Conservation (phyloP, 2,329 filamentous ascomycete species). For the Penicillium thymicola region DNA sequence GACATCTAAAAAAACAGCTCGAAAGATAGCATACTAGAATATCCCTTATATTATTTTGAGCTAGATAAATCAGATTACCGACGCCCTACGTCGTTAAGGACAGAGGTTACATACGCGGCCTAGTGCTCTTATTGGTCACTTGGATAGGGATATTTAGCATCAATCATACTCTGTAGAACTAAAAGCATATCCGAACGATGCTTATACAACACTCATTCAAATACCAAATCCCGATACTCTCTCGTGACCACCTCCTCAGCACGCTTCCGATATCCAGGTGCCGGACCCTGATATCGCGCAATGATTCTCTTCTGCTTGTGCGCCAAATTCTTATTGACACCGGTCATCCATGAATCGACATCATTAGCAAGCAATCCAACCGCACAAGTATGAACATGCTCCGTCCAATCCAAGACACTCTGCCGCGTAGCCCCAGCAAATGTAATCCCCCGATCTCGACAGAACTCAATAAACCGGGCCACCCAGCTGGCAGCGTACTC, state of each 20-base stretch:
- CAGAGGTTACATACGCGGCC: no score
- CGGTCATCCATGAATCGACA: conserved; percentile 56
- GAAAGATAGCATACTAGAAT: no score
- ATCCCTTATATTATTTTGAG: no score
- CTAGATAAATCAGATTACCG: no score
- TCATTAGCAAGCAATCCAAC: conserved; percentile 47
- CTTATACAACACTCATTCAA: not conserved
- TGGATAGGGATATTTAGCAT: not conserved
- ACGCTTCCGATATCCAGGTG: conserved; percentile 41
- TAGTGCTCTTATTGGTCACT: no score
- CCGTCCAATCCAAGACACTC: conserved; percentile 44
- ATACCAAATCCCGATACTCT: not conserved
- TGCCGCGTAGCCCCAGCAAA: conserved; percentile 43
- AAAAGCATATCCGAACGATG: not conserved
- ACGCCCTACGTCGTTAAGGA: no score
- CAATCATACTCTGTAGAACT: not conserved
- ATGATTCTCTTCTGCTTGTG: conserved; percentile 48
- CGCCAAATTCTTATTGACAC: conserved; percentile 51
- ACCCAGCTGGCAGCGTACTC: not conserved
- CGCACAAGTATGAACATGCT: conserved; percentile 49
- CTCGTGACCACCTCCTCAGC: conserved; percentile 17
- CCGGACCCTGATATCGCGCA: conserved; percentile 48
- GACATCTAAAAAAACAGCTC: no score
- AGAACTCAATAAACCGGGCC: not conserved
- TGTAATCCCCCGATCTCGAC: conserved; percentile 20